These are phyloP conservation scores for Hanseniaspora mollemarum DNA, from an alignment of 805 yeast genomes.

Conservation along the genomic window DNA sequence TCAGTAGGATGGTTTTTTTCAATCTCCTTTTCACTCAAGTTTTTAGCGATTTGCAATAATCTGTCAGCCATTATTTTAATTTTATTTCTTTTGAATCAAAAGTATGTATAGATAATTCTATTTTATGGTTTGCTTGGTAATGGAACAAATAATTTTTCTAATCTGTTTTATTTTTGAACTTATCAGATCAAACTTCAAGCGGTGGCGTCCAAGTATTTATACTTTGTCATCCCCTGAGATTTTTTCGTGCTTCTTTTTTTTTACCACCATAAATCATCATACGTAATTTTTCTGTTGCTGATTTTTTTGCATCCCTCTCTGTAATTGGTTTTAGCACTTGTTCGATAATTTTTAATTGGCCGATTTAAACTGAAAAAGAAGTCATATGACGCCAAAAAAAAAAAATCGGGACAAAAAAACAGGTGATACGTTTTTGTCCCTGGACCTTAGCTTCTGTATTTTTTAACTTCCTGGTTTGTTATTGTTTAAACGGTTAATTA, in stretches of 20 bases:
- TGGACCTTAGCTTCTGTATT: too few relatives aligned
- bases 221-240: background rate
- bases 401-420: background rate
- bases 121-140: too few relatives aligned
- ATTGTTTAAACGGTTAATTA: too few relatives aligned
- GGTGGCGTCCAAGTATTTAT: background rate
- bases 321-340: background rate
- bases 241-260: background rate
- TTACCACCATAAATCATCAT: background rate
- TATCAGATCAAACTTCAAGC: background rate
- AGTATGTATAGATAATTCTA: too few relatives aligned
- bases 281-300: background rate
- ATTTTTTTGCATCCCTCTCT: background rate
- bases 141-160: too few relatives aligned
- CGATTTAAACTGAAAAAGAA: background rate
- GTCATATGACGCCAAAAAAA: background rate
- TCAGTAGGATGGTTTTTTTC: background rate
- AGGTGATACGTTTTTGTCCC: background rate
- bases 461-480: too few relatives aligned
- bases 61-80: conserved; percentile 14
- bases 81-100: too few relatives aligned
- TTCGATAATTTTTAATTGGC: background rate
- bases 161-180: too few relatives aligned
- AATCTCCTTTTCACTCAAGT: conserved; percentile 1
- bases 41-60: conserved; percentile 12